Conservation (phyloP, 2,329 filamentous ascomycete species). For the Paecilomyces niveus region DNA sequence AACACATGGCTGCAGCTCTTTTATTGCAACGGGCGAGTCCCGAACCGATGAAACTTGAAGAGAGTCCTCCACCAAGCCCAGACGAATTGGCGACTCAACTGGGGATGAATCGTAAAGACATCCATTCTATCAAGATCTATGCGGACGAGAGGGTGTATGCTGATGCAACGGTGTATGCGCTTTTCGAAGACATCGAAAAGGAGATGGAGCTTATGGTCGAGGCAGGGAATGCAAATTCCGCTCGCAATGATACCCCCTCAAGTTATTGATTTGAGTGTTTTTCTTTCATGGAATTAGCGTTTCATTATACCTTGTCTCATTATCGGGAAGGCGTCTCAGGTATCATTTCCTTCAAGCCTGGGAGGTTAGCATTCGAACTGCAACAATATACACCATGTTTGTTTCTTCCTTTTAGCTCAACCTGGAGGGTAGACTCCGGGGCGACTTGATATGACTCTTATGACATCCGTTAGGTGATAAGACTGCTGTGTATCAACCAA, state of each 20-base stretch:
- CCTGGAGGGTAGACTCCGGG: neutral
- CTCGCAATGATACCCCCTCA: neutral
- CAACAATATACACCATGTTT: neutral
- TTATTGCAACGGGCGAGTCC: slow-evolving; percentile 40
- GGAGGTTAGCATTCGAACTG: neutral
- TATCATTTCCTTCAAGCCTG: neutral
- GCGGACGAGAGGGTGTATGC: slow-evolving; percentile 55
- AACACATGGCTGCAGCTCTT: slow-evolving; percentile 67
- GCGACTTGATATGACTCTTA: neutral
- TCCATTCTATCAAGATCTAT: slow-evolving; percentile 63
- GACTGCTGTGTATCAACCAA: neutral
- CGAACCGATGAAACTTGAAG: slow-evolving; percentile 5
- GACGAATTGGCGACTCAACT: slow-evolving; percentile 35
- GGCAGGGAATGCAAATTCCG: slow-evolving; percentile 12
- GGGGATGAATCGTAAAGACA: slow-evolving; percentile 32
- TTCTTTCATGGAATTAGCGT: neutral
- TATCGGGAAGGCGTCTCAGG: neutral
- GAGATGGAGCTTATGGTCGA: slow-evolving; percentile 44
- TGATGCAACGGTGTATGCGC: slow-evolving; percentile 58
- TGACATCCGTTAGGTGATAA: neutral
- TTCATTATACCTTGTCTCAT: neutral
- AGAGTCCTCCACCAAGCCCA: slow-evolving; percentile 52
- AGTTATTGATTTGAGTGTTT: neutral
- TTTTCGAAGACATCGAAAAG: slow-evolving; percentile 60
- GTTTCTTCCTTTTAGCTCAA: neutral